Evolutionary conservation across 176 grass and related monocot genomes (phyloP).

Genomic region (Oropetium thomaeum): DNA sequence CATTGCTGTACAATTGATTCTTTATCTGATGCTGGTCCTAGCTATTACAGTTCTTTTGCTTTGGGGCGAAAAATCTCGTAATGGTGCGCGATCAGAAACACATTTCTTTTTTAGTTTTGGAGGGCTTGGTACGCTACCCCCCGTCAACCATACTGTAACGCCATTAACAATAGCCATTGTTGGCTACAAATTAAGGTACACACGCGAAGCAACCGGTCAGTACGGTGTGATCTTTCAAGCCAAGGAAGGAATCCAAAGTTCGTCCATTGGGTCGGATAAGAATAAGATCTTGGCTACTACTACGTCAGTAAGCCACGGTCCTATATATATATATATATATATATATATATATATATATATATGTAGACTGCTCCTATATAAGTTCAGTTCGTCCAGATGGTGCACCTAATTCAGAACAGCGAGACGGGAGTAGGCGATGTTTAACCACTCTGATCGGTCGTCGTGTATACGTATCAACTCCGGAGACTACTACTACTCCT

Average conservation of each 20-base stretch:
- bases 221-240: constrained; percentile 23
- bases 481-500: not conserved
- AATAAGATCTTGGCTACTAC: not conserved
- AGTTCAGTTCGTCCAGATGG: not conserved
- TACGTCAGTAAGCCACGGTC: no score
- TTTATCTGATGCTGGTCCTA: not conserved
- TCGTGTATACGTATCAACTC: constrained; percentile 8
- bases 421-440: constrained; percentile 1
- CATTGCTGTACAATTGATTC: not conserved
- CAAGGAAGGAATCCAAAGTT: constrained; percentile 4
- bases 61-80: constrained; percentile 15
- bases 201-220: constrained; percentile 31
- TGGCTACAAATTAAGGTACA: not conserved
- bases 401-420: not conserved
- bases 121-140: constrained; percentile 14
- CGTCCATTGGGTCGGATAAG: constrained; percentile 11
- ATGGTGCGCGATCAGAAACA: not conserved
- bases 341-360: no score
- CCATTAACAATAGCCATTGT: constrained; percentile 17
- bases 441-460: not conserved
- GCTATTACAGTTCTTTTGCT: no score
- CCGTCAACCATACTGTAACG: constrained; percentile 3
- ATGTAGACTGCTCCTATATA: no score
- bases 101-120: not conserved
- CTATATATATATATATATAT: no score